Percentiles rank a stretch among this genome's conserved stretches.
These are phyloP conservation scores for Solanum ossicruentum DNA, from an alignment of 257 asterid genomes.

Conservation along the genomic window DNA sequence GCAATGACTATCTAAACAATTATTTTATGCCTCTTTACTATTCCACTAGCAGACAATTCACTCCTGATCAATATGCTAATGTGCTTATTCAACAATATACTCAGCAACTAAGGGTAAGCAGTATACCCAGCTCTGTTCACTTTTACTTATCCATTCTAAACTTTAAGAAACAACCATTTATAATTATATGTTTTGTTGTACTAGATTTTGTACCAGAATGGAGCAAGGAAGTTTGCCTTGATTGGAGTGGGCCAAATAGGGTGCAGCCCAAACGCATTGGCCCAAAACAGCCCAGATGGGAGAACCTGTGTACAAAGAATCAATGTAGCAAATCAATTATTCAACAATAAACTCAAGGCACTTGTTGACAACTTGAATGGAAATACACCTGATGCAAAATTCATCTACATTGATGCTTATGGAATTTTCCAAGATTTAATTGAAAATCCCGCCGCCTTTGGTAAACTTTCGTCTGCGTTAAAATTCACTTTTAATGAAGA, in stretches of 20 bases:
- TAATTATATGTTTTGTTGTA: background rate
- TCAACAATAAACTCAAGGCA: slow-evolving; percentile 9
- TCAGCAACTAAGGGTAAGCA: slow-evolving; percentile 18
- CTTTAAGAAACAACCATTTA: background rate
- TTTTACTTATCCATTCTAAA: background rate
- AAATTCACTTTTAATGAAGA: no score
- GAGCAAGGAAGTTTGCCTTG: slow-evolving; percentile 19
- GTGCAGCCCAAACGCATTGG: slow-evolving; percentile 16
- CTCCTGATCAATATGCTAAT: slow-evolving; percentile 35
- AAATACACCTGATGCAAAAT: slow-evolving; percentile 5
- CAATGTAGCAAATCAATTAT: slow-evolving; percentile 7
- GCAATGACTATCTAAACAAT: slow-evolving; percentile 24
- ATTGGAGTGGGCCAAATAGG: slow-evolving; percentile 16
- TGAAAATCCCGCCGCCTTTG: slow-evolving; percentile 9
- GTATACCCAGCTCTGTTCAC: background rate
- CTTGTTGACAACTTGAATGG: slow-evolving; percentile 6
- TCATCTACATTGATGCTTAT: slow-evolving; percentile 9
- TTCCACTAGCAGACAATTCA: background rate
- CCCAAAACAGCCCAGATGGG: slow-evolving; percentile 12
- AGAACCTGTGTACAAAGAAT: slow-evolving; percentile 7
- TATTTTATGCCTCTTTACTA: slow-evolving; percentile 6
- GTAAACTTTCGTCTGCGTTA: background rate
- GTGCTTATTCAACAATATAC: slow-evolving; percentile 38
- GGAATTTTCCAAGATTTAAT: slow-evolving; percentile 23
- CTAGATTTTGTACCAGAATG: slow-evolving; percentile 9